Evolutionary conservation across 805 yeast species (phyloP).

Genomic region (Saccharomycopsis amapae): DNA sequence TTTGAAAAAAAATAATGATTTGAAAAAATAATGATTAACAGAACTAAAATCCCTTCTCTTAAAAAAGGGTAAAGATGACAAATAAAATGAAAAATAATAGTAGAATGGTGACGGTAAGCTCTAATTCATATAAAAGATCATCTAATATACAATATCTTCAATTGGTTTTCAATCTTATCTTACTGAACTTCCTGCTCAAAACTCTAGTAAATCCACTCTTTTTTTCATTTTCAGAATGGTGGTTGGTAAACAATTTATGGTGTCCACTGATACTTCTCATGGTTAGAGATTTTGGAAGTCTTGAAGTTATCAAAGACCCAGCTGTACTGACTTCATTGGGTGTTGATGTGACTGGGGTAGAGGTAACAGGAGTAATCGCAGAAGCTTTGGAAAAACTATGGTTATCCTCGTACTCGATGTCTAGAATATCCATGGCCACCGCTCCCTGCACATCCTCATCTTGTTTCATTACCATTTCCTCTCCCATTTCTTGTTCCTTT

Average conservation of each 20-base stretch:
- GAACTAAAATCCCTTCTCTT: not conserved
- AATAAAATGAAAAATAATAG: not conserved
- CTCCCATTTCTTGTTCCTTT: not conserved
- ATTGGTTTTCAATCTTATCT: conserved; percentile 8
- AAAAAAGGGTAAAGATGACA: not conserved
- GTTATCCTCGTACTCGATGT: not conserved
- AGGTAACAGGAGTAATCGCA: conserved; percentile 14
- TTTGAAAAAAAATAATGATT: not conserved
- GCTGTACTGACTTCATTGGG: conserved; percentile 3
- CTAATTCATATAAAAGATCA: not conserved
- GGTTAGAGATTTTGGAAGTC: conserved; percentile 13
- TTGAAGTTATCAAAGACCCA: not conserved
- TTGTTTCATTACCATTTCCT: not conserved
- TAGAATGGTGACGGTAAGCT: not conserved
- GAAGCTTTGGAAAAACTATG: no score
- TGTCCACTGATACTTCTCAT: conserved; percentile 12
- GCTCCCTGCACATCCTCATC: not conserved
- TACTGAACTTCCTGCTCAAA: conserved; percentile 16
- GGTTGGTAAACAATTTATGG: not conserved
- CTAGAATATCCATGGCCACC: not conserved
- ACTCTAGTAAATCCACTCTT: conserved; percentile 13
- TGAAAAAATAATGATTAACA: not conserved
- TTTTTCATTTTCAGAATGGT: not conserved
- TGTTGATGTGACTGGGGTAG: conserved; percentile 13
- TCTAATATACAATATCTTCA: not conserved